Evolutionary conservation across 345 rosid genomes (phyloP).

Genomic region (Rhizophora mangle): DNA sequence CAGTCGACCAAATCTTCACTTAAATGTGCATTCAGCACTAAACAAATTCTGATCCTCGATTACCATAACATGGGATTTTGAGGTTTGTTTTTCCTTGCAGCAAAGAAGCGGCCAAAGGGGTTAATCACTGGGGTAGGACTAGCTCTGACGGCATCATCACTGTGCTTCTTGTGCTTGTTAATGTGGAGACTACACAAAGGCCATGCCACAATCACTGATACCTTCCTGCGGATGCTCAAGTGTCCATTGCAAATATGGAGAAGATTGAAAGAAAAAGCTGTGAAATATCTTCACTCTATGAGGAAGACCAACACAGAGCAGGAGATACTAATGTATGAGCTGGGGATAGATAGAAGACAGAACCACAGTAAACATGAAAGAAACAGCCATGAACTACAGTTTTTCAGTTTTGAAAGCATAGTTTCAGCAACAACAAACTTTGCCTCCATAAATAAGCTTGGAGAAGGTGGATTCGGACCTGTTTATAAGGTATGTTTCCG

Average conservation of each 20-base stretch:
- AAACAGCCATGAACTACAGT: conserved; percentile 9
- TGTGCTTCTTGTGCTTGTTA: background rate
- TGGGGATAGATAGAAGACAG: background rate
- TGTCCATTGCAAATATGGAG: background rate
- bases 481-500: conserved; percentile 18
- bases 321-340: conserved; percentile 2
- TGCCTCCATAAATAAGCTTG: conserved; percentile 19
- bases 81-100: too few species aligned
- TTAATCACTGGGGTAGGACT: too few species aligned
- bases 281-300: background rate
- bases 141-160: too few species aligned
- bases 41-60: too few species aligned
- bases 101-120: too few species aligned
- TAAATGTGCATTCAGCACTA: too few species aligned
- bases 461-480: conserved; percentile 28
- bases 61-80: too few species aligned
- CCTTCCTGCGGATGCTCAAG: background rate
- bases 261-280: background rate
- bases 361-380: background rate
- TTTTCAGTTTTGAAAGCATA: conserved; percentile 24
- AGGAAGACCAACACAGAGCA: background rate
- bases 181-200: background rate
- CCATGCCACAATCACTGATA: background rate
- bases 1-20: too few species aligned
- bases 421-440: conserved; percentile 19